Evolutionary conservation across 2,329 filamentous ascomycete species (phyloP).

Genomic region (Talaromyces funiculosus): DNA sequence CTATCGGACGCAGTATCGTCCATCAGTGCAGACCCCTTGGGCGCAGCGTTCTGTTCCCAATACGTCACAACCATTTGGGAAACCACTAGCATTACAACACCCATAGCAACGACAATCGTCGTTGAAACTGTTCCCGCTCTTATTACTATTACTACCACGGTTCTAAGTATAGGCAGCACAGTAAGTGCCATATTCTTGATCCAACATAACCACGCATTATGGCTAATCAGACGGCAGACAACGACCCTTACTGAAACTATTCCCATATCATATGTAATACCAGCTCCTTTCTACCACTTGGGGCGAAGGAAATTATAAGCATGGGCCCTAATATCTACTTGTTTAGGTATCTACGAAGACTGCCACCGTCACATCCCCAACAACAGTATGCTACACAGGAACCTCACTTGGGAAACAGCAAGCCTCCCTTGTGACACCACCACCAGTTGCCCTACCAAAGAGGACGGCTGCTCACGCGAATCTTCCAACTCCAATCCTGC

Average conservation of each 20-base stretch:
- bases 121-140: not conserved
- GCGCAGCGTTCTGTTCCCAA: constrained; percentile 2
- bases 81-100: constrained; percentile 6
- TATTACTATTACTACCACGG: not conserved
- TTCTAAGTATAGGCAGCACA: not conserved
- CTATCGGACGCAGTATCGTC: constrained; percentile 5
- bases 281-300: no score
- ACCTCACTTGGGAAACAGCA: not conserved
- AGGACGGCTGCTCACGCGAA: no score
- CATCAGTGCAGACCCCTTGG: constrained; percentile 1
- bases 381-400: constrained; percentile 4
- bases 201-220: no score
- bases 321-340: no score
- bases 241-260: no score
- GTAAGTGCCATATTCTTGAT: no score
- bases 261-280: no score
- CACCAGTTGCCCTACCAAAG: no score
- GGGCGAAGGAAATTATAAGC: no score
- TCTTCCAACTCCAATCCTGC: not conserved
- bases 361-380: constrained; percentile 2
- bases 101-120: not conserved
- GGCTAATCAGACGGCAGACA: no score
- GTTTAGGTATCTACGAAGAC: not conserved
- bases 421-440: no score
- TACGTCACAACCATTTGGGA: not conserved